These are phyloP conservation scores for Cyberlindnera samutprakarnensis DNA, from an alignment of 805 yeast genomes.

Conservation along the genomic window DNA sequence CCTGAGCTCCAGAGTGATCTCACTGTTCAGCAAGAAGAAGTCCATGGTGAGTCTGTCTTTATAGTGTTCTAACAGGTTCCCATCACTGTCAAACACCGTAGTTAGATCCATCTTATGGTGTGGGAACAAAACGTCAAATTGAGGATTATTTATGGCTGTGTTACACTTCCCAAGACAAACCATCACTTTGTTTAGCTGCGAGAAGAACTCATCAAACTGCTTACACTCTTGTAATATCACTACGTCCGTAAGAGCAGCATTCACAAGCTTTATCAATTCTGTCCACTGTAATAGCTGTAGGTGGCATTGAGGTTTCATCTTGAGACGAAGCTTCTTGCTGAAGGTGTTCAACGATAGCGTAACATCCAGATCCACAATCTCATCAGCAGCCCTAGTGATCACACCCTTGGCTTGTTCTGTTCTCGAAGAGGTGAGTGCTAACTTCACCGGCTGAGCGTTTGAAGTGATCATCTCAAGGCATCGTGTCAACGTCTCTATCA, in stretches of 20 bases:
- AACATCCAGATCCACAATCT: conserved; percentile 41
- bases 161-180: conserved; percentile 25
- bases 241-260: conserved; percentile 12
- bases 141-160: conserved; percentile 40
- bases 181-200: conserved; percentile 14
- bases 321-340: conserved; percentile 34
- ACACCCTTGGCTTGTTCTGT: conserved; percentile 55
- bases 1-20: conserved; percentile 52
- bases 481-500: conserved; percentile 34
- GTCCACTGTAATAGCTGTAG: conserved; percentile 32
- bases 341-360: conserved; percentile 29
- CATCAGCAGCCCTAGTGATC: conserved; percentile 46
- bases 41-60: conserved; percentile 43
- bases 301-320: conserved; percentile 29
- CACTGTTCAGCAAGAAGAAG: conserved; percentile 52
- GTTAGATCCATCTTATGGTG: conserved; percentile 32
- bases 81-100: conserved; percentile 31
- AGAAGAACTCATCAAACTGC: conserved; percentile 6
- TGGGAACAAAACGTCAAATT: conserved; percentile 52
- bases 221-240: conserved; percentile 29
- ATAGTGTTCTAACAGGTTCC: conserved; percentile 21
- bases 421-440: conserved; percentile 50
- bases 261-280: conserved; percentile 27
- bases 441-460: conserved; percentile 33
- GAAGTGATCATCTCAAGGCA: conserved; percentile 34